Evolutionary conservation across 805 yeast genomes (phyloP), one percentile per base, ranked within the genome.

Genomic region (Scheffersomyces lignosus): DNA sequence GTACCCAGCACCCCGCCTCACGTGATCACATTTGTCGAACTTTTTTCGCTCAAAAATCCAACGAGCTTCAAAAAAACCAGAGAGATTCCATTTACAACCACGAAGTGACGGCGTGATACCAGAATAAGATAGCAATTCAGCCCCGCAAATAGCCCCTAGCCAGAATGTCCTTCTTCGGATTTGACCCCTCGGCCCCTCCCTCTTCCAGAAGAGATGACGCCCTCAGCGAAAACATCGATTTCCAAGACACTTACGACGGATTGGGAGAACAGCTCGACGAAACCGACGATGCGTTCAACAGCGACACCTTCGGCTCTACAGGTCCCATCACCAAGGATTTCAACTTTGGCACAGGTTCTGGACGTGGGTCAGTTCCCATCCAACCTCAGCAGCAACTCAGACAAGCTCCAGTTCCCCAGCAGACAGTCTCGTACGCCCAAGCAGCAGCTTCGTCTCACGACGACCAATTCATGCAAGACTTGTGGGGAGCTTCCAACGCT

Each of bases 241-340:
- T 87, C 56, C 95, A 88, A 51, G 95, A 88, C 23, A 81, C 91
- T 14, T 86, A 85, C 59, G 86, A 80, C 38, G 90, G 91, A 2
- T 71, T 83, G 37, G 95, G 87, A 4, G 86, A 80, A n/a, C 62
- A 49, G 45, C 71, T 67, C 32, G 75, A 71, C 23, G 86, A 80
- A 39, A 83, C 77, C 22, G 90, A 83, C 32, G 96, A 87, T 55
- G 93, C 84, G 26, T 71, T 83, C 48, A 86, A 87, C 54, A 86
- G 80, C 44, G 89, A 82, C 54, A 87, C 95, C 0, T 87, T 87
- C 61, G 95, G 93, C 18, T 70, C 40, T 17, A 22, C 65, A 31
- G 70, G 68, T 18, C 58, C 66, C 1, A 70, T 80, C 36, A 78
- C 81, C 22, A 73, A 75, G 45, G 87, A 84, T 49, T 85, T 82